Conservation (phyloP, 1,284 basidiomycete species). For the Boletus smithii region DNA sequence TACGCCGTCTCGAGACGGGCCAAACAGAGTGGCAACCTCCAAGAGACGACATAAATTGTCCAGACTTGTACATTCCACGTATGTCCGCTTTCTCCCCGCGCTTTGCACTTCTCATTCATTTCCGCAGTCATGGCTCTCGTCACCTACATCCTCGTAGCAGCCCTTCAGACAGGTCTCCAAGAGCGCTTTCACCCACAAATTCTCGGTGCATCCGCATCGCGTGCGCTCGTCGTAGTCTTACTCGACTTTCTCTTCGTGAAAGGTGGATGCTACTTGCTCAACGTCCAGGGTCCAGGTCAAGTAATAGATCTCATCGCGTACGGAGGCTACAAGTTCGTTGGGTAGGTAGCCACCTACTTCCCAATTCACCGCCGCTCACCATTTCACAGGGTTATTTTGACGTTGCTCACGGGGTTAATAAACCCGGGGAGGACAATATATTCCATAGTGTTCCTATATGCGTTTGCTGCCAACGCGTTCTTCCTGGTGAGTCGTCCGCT, state of each 20-base stretch:
- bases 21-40: constrained; percentile 84
- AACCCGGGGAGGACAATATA: constrained; percentile 64
- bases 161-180: constrained; percentile 81
- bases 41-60: constrained; percentile 92
- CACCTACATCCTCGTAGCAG: constrained; percentile 90
- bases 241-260: constrained; percentile 89
- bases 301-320: constrained; percentile 78
- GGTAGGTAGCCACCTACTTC: constrained; percentile 45
- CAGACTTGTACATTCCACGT: constrained; percentile 97
- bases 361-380: neutral
- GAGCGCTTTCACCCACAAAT: constrained; percentile 88
- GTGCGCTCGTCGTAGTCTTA: constrained; percentile 77
- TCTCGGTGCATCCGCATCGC: constrained; percentile 82
- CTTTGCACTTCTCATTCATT: constrained; percentile 5
- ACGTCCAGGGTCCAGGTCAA: constrained; percentile 73
- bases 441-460: constrained; percentile 75
- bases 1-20: constrained; percentile 60
- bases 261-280: constrained; percentile 87
- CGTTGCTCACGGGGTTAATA: constrained; percentile 61
- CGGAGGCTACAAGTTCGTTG: constrained; percentile 97
- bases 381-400: constrained; percentile 62
- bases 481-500: constrained; percentile 69
- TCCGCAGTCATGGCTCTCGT: constrained; percentile 88
- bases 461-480: constrained; percentile 87
- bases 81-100: constrained; percentile 28